phyloP scores from a whole-genome alignment of 2,329 filamentous ascomycete genomes.

The Cordyceps farinosa region DNA sequence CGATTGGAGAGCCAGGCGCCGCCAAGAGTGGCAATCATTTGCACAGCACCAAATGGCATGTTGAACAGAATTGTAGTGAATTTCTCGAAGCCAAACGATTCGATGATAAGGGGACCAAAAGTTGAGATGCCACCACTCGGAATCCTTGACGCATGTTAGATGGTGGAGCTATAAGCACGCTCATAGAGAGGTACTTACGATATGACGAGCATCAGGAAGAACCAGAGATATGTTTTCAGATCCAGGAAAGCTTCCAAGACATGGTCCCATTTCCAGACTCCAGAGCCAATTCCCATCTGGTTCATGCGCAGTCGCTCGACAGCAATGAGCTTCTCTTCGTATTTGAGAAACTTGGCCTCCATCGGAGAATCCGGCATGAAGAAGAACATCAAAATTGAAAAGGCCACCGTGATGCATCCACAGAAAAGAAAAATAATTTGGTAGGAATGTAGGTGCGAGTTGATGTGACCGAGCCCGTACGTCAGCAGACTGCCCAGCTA shows the following conservation, averaged over 20 bases:
- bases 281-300: slow-evolving; percentile 36
- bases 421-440: slow-evolving; percentile 37
- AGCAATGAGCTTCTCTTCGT: slow-evolving; percentile 53
- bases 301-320: slow-evolving; percentile 53
- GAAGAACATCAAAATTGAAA: slow-evolving; percentile 45
- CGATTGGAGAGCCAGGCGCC: slow-evolving; percentile 53
- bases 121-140: slow-evolving; percentile 53
- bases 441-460: slow-evolving; percentile 33
- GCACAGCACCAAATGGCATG: slow-evolving; percentile 56
- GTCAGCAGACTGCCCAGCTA: slow-evolving; percentile 30
- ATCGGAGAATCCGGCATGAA: slow-evolving; percentile 62
- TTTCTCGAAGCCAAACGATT: slow-evolving; percentile 51
- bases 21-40: slow-evolving; percentile 57
- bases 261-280: slow-evolving; percentile 37
- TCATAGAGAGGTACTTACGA: slow-evolving; percentile 33
- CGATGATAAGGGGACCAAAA: slow-evolving; percentile 54
- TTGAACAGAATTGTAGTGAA: slow-evolving; percentile 56
- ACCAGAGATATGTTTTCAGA: slow-evolving; percentile 37
- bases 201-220: slow-evolving; percentile 45
- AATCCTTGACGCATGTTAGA: slow-evolving; percentile 27
- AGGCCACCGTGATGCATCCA: slow-evolving; percentile 41
- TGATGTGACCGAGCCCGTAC: slow-evolving; percentile 31
- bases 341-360: slow-evolving; percentile 51
- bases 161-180: background rate
- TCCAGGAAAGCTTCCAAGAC: slow-evolving; percentile 34